phyloP scores from a whole-genome alignment of 257 asterid genomes.

The Salvia hispanica region DNA sequence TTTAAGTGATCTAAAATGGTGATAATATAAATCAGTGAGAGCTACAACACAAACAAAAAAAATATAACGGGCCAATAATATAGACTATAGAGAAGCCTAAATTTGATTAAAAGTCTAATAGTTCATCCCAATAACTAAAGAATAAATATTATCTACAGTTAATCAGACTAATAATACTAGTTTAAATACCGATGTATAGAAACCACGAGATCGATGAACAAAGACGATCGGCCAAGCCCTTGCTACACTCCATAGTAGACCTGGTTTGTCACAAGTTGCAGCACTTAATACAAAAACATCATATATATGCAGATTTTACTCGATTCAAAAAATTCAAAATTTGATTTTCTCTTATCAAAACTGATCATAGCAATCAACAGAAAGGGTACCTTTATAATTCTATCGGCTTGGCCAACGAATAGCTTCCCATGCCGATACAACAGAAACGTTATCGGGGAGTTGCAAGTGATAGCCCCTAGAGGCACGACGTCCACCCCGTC shows the following conservation, averaged over 20 bases:
- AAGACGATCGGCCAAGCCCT: not conserved
- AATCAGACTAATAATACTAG: too few species aligned
- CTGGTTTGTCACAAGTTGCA: conserved; percentile 24
- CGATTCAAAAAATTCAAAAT: not conserved
- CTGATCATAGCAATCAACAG: not conserved
- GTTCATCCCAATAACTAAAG: too few species aligned
- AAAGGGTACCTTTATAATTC: conserved; percentile 54
- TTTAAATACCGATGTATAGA: too few species aligned
- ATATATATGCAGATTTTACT: not conserved
- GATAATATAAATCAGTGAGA: too few species aligned
- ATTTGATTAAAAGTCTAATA: too few species aligned
- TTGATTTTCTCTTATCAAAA: not conserved
- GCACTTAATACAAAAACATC: not conserved
- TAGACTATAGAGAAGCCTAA: too few species aligned
- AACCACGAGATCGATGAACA: not conserved
- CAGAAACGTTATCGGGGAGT: conserved; percentile 61
- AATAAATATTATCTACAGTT: too few species aligned
- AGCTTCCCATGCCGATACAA: conserved; percentile 70
- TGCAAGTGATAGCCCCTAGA: conserved; percentile 57
- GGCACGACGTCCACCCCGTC: conserved; percentile 43
- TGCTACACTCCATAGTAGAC: conserved; percentile 40
- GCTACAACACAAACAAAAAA: too few species aligned
- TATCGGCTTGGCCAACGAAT: conserved; percentile 71
- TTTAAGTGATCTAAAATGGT: too few species aligned
- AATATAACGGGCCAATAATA: too few species aligned